Conservation (phyloP, 2,329 filamentous ascomycete species). For the Cercospora sp. region DNA sequence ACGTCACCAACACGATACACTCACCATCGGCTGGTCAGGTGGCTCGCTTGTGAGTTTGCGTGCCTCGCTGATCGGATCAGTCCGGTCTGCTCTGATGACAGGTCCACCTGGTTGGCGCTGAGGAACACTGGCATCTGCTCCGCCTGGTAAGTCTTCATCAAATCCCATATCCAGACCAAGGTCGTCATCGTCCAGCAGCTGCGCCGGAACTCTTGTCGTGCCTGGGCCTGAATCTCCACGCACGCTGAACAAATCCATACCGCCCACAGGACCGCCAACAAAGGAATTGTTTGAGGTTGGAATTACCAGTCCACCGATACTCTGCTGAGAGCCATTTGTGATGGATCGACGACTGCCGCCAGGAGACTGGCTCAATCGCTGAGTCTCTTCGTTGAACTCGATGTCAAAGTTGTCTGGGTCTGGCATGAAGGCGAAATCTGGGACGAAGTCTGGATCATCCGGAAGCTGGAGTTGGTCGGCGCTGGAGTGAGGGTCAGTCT, state of each 20-base stretch:
- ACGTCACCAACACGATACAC: background rate
- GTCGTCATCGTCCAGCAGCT: constrained; percentile 32
- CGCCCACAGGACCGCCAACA: constrained; percentile 42
- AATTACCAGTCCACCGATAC: constrained; percentile 50
- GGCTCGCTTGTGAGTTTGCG: constrained; percentile 29
- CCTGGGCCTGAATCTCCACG: constrained; percentile 47
- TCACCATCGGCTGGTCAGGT: constrained; percentile 18
- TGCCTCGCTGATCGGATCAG: constrained; percentile 24
- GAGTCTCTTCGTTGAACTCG: constrained; percentile 49
- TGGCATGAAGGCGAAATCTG: constrained; percentile 62
- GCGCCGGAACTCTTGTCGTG: constrained; percentile 11
- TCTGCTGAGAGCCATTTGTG: constrained; percentile 29
- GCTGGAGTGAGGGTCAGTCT: constrained; percentile 48
- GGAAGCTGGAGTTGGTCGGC: constrained; percentile 72
- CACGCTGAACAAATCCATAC: constrained; percentile 43
- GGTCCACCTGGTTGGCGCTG: constrained; percentile 18
- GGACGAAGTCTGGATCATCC: constrained; percentile 77
- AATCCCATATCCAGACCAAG: constrained; percentile 53
- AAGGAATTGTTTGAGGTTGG: constrained; percentile 44
- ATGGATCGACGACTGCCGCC: constrained; percentile 32
- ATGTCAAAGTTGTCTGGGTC: constrained; percentile 52
- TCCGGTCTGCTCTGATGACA: constrained; percentile 13
- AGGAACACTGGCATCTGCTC: constrained; percentile 15
- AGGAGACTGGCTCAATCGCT: constrained; percentile 42
- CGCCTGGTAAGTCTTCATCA: constrained; percentile 47